Evolutionary conservation across 2,329 filamentous ascomycete species (phyloP).

Genomic region (Diaporthe citrichinensis): DNA sequence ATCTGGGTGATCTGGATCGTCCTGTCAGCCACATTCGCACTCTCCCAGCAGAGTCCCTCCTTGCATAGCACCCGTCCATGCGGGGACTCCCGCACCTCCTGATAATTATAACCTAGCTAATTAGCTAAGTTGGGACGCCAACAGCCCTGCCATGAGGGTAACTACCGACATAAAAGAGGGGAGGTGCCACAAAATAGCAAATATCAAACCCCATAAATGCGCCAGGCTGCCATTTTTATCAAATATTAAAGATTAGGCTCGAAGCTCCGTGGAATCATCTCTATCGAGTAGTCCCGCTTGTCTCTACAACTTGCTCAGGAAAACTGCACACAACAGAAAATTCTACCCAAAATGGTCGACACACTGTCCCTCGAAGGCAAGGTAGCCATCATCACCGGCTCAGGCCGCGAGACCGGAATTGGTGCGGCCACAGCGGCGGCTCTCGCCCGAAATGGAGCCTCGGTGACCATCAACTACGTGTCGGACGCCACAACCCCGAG

Average conservation of each 20-base stretch:
- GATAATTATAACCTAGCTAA: too few relatives aligned
- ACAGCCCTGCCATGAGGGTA: too few relatives aligned
- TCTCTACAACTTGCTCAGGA: not conserved
- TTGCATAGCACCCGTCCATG: conserved; percentile 30
- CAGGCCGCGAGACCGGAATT: conserved; percentile 59
- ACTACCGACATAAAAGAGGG: conserved; percentile 4
- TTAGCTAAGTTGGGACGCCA: too few relatives aligned
- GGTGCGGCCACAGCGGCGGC: conserved; percentile 58
- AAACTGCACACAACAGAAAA: not conserved
- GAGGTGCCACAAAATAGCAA: conserved; percentile 17
- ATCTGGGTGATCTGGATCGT: too few relatives aligned
- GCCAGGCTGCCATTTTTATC: not conserved
- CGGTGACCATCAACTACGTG: conserved; percentile 57
- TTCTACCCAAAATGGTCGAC: conserved; percentile 43
- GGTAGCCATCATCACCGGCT: conserved; percentile 61
- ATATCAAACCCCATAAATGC: conserved; percentile 7
- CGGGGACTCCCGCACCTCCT: conserved; percentile 33
- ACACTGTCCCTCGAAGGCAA: conserved; percentile 57
- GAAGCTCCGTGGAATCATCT: not conserved
- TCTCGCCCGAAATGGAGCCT: conserved; percentile 58
- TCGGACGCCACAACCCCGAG: conserved; percentile 51
- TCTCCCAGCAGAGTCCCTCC: conserved; percentile 27
- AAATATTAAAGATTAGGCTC: not conserved
- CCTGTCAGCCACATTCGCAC: conserved; percentile 18
- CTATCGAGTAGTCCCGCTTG: not conserved